Percentiles rank a stretch among this genome's conserved stretches.
Conservation (phyloP, 2,329 filamentous ascomycete species). For the Colletotrichum musicola region DNA sequence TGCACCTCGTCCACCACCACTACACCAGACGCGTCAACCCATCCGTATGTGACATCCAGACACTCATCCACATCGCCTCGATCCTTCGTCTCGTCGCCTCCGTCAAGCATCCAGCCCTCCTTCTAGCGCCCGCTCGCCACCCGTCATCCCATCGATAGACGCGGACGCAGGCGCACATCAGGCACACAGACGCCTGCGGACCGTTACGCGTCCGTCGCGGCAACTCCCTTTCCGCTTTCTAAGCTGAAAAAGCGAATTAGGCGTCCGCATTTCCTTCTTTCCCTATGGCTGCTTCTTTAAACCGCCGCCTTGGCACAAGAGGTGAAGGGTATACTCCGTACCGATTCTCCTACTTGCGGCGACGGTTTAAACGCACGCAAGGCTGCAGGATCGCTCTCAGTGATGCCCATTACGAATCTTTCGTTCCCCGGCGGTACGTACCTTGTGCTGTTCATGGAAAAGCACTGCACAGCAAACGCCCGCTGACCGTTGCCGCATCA, state of each 20-base stretch:
- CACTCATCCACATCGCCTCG: background rate
- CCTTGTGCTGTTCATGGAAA: background rate
- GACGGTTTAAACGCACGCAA: background rate
- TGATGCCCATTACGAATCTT: background rate
- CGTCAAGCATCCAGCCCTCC: background rate
- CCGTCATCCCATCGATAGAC: slow-evolving; percentile 20
- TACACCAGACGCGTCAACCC: slow-evolving; percentile 27
- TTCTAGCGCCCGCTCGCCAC: slow-evolving; percentile 14
- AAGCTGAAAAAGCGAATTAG: background rate
- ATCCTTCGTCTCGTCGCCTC: slow-evolving; percentile 23
- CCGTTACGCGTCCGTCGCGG: slow-evolving; percentile 11
- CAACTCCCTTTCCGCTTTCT: background rate
- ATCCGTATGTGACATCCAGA: background rate
- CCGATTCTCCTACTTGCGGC: background rate
- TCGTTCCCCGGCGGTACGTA: background rate
- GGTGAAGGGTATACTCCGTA: no score
- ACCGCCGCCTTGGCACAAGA: no score
- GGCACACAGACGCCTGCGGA: background rate
- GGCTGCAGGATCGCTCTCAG: slow-evolving; percentile 21
- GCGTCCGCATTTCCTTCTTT: no score
- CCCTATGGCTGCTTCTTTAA: no score
- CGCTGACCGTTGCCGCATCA: background rate
- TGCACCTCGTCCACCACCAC: background rate
- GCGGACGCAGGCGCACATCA: background rate
- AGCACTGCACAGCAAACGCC: background rate